A percentile compares a stretch with the other conserved stretches of the same genome.
Evolutionary conservation across 73 alveolate genomes (phyloP).

Genomic region (Paramecium sexaurelia): DNA sequence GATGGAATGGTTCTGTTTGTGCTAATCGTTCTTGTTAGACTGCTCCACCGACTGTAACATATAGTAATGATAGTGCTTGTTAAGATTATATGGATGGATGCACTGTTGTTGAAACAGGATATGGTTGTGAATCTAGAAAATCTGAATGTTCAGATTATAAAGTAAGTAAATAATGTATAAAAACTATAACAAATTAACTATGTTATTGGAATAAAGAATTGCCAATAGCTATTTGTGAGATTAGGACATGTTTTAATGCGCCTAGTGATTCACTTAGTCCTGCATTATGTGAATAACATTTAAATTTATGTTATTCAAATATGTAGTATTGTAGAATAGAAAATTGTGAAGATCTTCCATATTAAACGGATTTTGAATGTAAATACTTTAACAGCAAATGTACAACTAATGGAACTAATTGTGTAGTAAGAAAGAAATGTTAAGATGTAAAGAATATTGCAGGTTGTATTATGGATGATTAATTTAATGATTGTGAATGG

Average conservation of each 20-base stretch:
- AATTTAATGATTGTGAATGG: conserved; percentile 35
- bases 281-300: conserved; percentile 9
- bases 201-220: conserved; percentile 37
- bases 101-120: background rate
- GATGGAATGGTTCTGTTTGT: conserved; percentile 43
- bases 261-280: background rate
- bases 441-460: background rate
- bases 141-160: background rate
- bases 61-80: conserved; percentile 32
- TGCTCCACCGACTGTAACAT: conserved; percentile 28
- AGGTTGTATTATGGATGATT: conserved; percentile 41
- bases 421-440: conserved; percentile 22
- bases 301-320: background rate
- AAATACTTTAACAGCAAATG: background rate
- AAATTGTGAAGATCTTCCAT: background rate
- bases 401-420: background rate
- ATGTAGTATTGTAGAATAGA: conserved; percentile 27
- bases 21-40: background rate
- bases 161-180: background rate
- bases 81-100: conserved; percentile 13
- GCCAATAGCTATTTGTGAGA: background rate
- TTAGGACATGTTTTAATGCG: conserved; percentile 1
- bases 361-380: background rate
- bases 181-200: background rate
- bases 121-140: background rate